Evolutionary conservation across 1,284 basidiomycete species (phyloP), one percentile per base, ranked within the genome.

Genomic region (Leucoagaricus sp.): DNA sequence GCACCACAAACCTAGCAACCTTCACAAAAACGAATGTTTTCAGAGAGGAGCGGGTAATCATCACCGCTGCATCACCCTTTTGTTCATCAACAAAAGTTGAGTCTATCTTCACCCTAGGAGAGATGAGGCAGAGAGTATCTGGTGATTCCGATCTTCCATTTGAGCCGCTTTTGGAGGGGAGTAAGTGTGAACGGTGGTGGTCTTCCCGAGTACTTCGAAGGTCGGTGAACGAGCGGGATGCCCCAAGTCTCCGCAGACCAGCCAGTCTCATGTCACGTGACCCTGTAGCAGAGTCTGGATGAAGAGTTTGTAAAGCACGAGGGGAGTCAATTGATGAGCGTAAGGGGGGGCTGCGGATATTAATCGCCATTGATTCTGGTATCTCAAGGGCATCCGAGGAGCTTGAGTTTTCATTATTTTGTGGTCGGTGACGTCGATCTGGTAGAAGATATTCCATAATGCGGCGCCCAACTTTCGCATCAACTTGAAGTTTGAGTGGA

Each of bases 381-480:
- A 69, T 61, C 31, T 65, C 59, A 59, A 19, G 29, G 4, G 53
- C 33, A 5, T 50, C 17, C 5, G 28, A 42, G 50, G 44, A 48
- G 3, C 25, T 25, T 21, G 17, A 23, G 8, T 10, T 23, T 53
- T 73, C 63, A 49, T 63, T 59, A 52, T 60, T 58, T 50, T 71
- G 64, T 48, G 76, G 70, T 61, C 81, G 72, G 41, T 78, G 69
- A 58, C 79, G 77, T 41, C 87, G 79, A 40, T 81, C 79, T 4
- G 89, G 89, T 85, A 85, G 98, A 45, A 98, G 76, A 70, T 98
- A 98, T 67, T 94, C 91, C 83, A 94, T 87, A 61, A 98, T 89
- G 59, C 87, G 82, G 23, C 82, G 80, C 3, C 94, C 96, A 26
- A 97, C 82, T 61, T 81, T 81, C 41, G 91, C 86, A 72, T 96